Base-by-base conservation (phyloP, 805 yeast genomes). In the Candida sithepensis region DNA sequence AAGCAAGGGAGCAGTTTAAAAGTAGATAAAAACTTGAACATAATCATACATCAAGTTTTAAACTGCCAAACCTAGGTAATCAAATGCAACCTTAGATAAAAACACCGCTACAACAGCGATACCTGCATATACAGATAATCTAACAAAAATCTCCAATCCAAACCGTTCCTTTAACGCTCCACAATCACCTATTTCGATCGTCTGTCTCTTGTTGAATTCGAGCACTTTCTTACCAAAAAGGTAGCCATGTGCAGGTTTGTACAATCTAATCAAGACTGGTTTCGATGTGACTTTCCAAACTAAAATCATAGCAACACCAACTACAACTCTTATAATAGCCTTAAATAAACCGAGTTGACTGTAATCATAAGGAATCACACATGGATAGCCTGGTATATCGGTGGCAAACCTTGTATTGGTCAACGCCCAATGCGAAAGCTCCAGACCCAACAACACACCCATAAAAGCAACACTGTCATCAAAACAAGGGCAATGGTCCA, bases 401-500 rank as follows among this genome's bases (percentile, higher is more conserved):
- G 43, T 49, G 14, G 50, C 45, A 24, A 50, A 54, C 18, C 37
- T 16, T 0, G 57, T 44, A 40, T 52, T 57, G 22, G 63, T 56
- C n/a, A 71, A 65, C 10, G 65, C 50, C 81, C 85, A 82, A 55
- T 77, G 79, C 18, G 82, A 74, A 22, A 85, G 53, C 51, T 86
- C 94, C 6, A 85, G 57, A 0, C 99, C 99, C 39, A 82, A 69
- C 14, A 90, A 71, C 39, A 91, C 97, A 3, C 96, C 96, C 44
- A 91, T 70, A 58, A 92, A 92, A 4, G 98, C 96, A 26, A 92
- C 96, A 18, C 90, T 81, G 63, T 92, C 99, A 60, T 91, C 97
- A 61, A 85, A 92, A 64, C 99, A 94, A 1, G 99, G 99, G 61
- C 99, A 92, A 55, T 84, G 85, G 57, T 94, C 99, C 19, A 86